Percentiles rank a stretch among this genome's conserved stretches.
These are phyloP conservation scores for Pachysandra terminalis DNA, from an alignment of 164 flowering plant species.

Conservation along the genomic window DNA sequence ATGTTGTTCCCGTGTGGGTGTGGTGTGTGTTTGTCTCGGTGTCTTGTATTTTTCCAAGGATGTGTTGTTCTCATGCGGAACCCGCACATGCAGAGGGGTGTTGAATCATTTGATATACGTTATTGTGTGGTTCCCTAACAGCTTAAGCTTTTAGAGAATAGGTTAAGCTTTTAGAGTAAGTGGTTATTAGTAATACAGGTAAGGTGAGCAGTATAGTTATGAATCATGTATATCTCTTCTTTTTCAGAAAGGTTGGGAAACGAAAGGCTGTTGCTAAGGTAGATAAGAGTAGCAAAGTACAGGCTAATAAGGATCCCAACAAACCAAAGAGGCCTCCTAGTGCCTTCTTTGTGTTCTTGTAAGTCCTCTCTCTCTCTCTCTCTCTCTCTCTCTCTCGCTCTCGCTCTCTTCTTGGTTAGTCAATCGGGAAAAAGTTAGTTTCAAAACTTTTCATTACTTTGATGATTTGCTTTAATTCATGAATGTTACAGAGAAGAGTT, in stretches of 20 bases:
- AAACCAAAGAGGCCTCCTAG: constrained; percentile 69
- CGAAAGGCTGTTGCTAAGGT: constrained; percentile 52
- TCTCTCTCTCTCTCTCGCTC: too few species aligned
- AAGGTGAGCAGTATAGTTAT: too few species aligned
- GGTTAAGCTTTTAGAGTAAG: too few species aligned
- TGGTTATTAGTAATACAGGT: too few species aligned
- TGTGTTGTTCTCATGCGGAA: too few species aligned
- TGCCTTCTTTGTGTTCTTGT: constrained; percentile 74
- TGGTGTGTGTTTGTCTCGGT: too few species aligned
- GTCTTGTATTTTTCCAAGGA: too few species aligned
- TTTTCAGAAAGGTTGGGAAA: constrained; percentile 72
- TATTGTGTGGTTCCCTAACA: too few species aligned
- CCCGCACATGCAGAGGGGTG: too few species aligned
- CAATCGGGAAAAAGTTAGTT: neutral
- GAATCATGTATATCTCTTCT: constrained; percentile 17
- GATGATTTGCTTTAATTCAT: neutral
- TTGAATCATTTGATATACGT: too few species aligned
- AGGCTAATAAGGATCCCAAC: constrained; percentile 55
- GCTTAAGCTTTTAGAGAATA: too few species aligned
- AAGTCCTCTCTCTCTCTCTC: constrained; percentile 19
- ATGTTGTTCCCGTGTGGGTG: too few species aligned
- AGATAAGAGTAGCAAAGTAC: constrained; percentile 29
- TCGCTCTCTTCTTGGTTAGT: neutral
- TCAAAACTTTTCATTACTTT: neutral
- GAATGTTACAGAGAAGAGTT: constrained; percentile 59